Base-by-base conservation (phyloP, 2,329 filamentous ascomycete genomes). In the Aspergillus tanneri region DNA sequence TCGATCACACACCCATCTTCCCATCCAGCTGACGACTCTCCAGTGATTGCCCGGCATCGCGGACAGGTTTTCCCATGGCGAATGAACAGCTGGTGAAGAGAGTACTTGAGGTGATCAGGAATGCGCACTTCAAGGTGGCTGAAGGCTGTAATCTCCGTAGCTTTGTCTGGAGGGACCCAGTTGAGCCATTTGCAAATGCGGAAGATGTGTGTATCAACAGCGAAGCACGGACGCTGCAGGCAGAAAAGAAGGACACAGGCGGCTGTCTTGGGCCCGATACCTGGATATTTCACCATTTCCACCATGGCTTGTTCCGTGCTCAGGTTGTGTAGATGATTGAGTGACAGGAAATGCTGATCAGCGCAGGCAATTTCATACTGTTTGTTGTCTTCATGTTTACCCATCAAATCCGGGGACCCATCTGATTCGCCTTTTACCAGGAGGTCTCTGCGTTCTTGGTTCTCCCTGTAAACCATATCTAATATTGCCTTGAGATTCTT, bases 401-500 rank as follows among this genome's bases (percentile, higher is more conserved):
- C 56, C 9, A 64, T 56, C 2, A 71, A 69, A 2, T 72, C 72
- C 35, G 77, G 69, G 4, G 81, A 67, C 5, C 71, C 64, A 0
- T 71, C 71, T 16, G 68, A 49, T 37, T 72, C 72, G 30, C 75
- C 75, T 24, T 68, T 62, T 1, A 73, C 39, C 18, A 84, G 73
- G 0, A 75, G 76, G 16, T 78, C 68, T 16, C 74, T 76, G 9
- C 81, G 77, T n/a, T 72, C 69, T 56, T 80, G 74, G 28, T 88
- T 89, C 56, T 89, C 83, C 36, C 82, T 72, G 60, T 86, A 83
- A 0, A 90, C 85, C 67, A 84, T 82, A 43, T 89, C 80, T 7
- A 95, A 74, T 27, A 89, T 89, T 12, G 71, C 69, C 64, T 91
- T 90, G 61, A 95, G 88, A 55, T 85, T 77, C 43, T 79, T 84